Conservation (phyloP, 2,329 filamentous ascomycete species). For the Clonostachys rhizophaga region DNA sequence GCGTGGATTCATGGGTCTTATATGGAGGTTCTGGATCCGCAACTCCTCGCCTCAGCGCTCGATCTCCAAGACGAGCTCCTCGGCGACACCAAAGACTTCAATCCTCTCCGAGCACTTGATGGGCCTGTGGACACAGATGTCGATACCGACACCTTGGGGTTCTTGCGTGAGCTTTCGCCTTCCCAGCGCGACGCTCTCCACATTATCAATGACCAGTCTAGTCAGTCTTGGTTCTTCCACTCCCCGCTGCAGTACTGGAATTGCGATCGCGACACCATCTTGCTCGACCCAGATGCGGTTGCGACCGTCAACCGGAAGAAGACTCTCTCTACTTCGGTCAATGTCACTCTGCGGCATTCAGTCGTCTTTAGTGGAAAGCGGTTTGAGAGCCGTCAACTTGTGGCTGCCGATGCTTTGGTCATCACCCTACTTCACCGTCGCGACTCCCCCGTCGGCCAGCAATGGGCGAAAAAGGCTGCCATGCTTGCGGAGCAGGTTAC, state of each 20-base stretch:
- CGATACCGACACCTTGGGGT: conserved; percentile 14
- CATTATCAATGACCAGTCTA: conserved; percentile 53
- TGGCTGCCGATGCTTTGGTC: conserved; percentile 73
- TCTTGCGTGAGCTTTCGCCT: conserved; percentile 26
- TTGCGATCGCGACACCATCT: conserved; percentile 54
- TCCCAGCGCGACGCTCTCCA: conserved; percentile 50
- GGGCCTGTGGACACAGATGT: conserved; percentile 7
- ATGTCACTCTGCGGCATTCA: conserved; percentile 70
- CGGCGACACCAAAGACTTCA: conserved; percentile 52
- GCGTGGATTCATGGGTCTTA: conserved; percentile 79
- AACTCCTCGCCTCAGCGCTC: conserved; percentile 62
- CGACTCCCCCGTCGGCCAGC: conserved; percentile 56
- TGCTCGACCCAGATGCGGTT: conserved; percentile 58
- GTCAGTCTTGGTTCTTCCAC: conserved; percentile 71
- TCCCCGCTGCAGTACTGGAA: conserved; percentile 82
- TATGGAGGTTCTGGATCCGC: conserved; percentile 66
- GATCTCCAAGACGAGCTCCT: conserved; percentile 67
- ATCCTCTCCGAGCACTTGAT: conserved; percentile 29
- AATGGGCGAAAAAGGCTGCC: conserved; percentile 60
- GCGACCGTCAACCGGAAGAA: conserved; percentile 64
- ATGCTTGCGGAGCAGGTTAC: conserved; percentile 42
- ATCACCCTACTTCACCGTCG: conserved; percentile 69
- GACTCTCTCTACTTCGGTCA: conserved; percentile 60
- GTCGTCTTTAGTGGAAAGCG: conserved; percentile 80
- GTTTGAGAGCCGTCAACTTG: conserved; percentile 62